Conservation (phyloP, 2,329 filamentous ascomycete genomes). For the Neopestalotiopsis rosae region DNA sequence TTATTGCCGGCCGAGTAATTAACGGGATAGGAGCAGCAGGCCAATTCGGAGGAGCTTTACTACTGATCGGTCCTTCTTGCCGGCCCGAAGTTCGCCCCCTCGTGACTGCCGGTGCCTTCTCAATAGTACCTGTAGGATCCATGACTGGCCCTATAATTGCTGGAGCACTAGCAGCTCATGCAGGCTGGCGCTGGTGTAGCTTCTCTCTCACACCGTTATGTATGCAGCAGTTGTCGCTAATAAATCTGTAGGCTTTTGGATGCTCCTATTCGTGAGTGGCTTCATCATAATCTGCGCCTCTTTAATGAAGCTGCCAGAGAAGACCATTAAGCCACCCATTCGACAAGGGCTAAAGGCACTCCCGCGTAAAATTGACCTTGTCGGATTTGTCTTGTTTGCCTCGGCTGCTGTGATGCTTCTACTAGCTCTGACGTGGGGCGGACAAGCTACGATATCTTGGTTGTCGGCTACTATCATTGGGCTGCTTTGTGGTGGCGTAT, state of each 20-base stretch:
- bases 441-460: constrained; percentile 1
- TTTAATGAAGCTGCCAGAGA: not conserved
- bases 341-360: not conserved
- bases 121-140: not conserved
- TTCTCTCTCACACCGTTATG: not conserved
- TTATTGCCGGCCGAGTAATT: not conserved
- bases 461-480: constrained; percentile 8
- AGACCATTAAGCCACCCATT: not conserved
- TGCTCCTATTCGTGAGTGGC: not conserved
- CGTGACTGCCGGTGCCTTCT: not conserved
- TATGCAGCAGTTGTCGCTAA: not conserved
- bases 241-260: not conserved
- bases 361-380: not conserved
- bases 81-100: not conserved
- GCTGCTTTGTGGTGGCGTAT: constrained; percentile 4
- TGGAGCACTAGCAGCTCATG: constrained; percentile 1
- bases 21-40: constrained; percentile 6
- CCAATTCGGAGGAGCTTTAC: not conserved
- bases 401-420: not conserved
- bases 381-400: constrained; percentile 9
- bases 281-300: not conserved
- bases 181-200: constrained; percentile 2
- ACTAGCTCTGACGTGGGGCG: constrained; percentile 9
- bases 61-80: constrained; percentile 2
- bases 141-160: constrained; percentile 4